Percentiles rank a stretch among this genome's conserved stretches.
Evolutionary conservation across 2,329 filamentous ascomycete genomes (phyloP).

Genomic region (Biscogniauxia sp.): DNA sequence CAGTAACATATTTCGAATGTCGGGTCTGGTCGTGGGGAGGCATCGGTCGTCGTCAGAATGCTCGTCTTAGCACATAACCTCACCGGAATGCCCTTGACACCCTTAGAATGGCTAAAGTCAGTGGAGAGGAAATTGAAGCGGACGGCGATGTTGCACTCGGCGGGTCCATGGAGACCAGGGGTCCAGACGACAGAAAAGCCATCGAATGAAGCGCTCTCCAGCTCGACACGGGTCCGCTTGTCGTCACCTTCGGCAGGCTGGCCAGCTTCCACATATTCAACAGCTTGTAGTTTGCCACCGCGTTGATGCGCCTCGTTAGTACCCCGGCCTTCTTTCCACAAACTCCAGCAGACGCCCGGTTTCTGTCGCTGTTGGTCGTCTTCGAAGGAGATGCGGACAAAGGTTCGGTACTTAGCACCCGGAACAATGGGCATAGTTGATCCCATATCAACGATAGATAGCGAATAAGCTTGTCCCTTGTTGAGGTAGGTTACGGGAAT

Average conservation of each 20-base stretch:
- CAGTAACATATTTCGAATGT: conserved; percentile 81
- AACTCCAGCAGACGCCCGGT: conserved; percentile 77
- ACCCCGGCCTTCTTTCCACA: conserved; percentile 96
- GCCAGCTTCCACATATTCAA: conserved; percentile 79
- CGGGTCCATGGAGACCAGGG: conserved; percentile 62
- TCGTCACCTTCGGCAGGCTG: conserved; percentile 61
- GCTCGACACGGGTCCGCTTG: conserved; percentile 65
- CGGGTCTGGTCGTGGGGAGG: conserved; percentile 45
- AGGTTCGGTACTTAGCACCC: conserved; percentile 78
- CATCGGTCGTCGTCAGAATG: conserved; percentile 53
- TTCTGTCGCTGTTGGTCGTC: conserved; percentile 89
- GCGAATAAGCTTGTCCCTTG: conserved; percentile 90
- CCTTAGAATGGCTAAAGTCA: conserved; percentile 98
- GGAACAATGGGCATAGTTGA: conserved; percentile 56
- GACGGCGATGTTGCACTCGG: conserved; percentile 83
- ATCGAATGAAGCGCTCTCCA: conserved; percentile 82
- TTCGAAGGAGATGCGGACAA: conserved; percentile 93
- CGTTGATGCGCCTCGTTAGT: conserved; percentile 92
- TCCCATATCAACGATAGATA: conserved; percentile 77
- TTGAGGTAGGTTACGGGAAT: conserved; percentile 98
- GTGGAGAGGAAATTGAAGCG: conserved; percentile 98
- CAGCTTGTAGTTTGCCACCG: conserved; percentile 87
- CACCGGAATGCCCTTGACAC: conserved; percentile 95
- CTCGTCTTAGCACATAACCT: conserved; percentile 89
- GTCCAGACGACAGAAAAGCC: conserved; percentile 92